Conservation (phyloP, 2,329 filamentous ascomycete species). For the Fusarium stilboides region DNA sequence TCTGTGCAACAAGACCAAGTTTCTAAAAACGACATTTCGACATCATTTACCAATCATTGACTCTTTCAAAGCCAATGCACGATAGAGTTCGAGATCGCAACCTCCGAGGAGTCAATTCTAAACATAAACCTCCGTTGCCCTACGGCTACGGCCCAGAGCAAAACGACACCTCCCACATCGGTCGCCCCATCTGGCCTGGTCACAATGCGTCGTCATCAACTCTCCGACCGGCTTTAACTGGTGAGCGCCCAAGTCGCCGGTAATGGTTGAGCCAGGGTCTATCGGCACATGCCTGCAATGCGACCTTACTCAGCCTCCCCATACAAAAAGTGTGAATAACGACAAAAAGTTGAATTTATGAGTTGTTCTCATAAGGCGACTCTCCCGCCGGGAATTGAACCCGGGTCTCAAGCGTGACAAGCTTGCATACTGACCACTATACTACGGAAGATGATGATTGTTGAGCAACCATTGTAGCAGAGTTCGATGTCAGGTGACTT, state of each 20-base stretch:
- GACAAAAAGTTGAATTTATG: constrained; percentile 31
- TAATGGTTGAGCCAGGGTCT: not conserved
- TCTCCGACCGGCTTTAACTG: constrained; percentile 15
- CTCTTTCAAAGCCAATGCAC: not conserved
- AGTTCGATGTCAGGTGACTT: constrained; percentile 20
- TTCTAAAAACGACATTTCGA: not conserved
- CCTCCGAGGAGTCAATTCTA: too few relatives aligned
- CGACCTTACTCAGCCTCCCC: not conserved
- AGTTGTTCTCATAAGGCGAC: constrained; percentile 40
- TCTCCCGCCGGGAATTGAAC: constrained; percentile 51
- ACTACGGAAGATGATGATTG: constrained; percentile 52
- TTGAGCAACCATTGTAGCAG: constrained; percentile 37
- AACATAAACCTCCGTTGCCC: not conserved
- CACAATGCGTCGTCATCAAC: constrained; percentile 31
- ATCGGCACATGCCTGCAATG: not conserved
- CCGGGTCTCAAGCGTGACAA: constrained; percentile 52
- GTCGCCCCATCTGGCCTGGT: constrained; percentile 22
- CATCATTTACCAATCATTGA: too few relatives aligned
- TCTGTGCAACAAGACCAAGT: constrained; percentile 19
- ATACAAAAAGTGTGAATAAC: constrained; percentile 2
- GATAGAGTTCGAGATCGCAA: not conserved
- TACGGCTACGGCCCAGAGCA: not conserved
- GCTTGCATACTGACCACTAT: constrained; percentile 55
- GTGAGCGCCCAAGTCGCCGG: constrained; percentile 1
- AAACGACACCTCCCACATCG: constrained; percentile 6